Base-by-base conservation (phyloP, 176 grass and related monocot species). In the Raddia distichophylla region DNA sequence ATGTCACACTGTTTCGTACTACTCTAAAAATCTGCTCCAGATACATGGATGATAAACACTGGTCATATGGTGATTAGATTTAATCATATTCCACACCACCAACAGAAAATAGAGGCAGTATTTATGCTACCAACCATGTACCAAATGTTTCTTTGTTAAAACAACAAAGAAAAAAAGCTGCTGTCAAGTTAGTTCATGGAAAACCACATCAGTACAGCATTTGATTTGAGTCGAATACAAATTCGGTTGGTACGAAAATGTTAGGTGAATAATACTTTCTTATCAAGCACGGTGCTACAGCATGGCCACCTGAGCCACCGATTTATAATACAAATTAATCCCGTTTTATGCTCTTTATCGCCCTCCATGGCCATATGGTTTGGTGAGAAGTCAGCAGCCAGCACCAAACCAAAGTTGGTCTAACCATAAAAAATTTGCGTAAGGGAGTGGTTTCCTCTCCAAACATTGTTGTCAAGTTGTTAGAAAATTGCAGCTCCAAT, bases 401-500 rank as follows among this genome's bases (percentile, higher is more conserved):
- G 34, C 75, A 87, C 49, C 80, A 49, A 78, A 71, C 74, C 18
- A 44, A 13, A 71, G 81, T 84, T 60, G 87, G 82, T 81, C 77
- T 79, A 89, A 85, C 87, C 77, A 85, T 85, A 64, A 76, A 64
- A 71, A 22, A 19, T 1, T 7, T 34, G 50, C 11, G 68, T 68
- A 4, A 75, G 63, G 47, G 71, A 40, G 70, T 85, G 70, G 82
- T 85, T 89, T 65, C 66, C 44, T 75, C 63, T 58, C 48, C 6
- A 76, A 76, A 63, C 87, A 20, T 85, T 70, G 77, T 71, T 82
- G 79, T 62, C 82, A 76, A 69, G 76, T 76, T 53, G 87, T 71
- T 85, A 34, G 71, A 53, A 22, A 56, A 71, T 75, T 47, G 54
- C 66, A 76, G 71, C 37, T 56, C 62, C 4, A 16, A 0, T 10